Conservation (phyloP, 192 early-diverging fungal species). For the Linnemannia zychae region DNA sequence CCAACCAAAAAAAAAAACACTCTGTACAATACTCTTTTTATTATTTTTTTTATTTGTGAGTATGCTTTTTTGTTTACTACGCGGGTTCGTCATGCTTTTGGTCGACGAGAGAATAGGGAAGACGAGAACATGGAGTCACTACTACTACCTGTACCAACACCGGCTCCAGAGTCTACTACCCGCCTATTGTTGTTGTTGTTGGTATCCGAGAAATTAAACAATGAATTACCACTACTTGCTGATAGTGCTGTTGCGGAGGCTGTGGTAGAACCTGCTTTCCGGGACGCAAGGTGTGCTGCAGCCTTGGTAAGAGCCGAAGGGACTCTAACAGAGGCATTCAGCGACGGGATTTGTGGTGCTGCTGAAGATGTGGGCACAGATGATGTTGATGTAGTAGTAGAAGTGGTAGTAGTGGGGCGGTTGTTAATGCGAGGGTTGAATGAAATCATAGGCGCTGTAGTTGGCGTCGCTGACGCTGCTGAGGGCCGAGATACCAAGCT, state of each 20-base stretch:
- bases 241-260: neutral
- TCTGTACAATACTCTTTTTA: neutral
- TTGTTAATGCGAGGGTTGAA: neutral
- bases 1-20: neutral
- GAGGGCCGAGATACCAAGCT: neutral
- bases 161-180: no score
- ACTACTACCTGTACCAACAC: neutral
- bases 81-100: neutral
- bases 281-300: conserved; percentile 29
- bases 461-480: neutral
- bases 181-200: neutral
- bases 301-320: conserved; percentile 31
- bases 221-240: neutral
- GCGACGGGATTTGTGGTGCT: neutral
- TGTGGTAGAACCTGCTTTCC: conserved; percentile 12
- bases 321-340: conserved; percentile 17
- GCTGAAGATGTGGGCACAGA: neutral
- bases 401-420: neutral
- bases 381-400: neutral
- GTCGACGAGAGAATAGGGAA: neutral
- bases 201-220: neutral
- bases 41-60: neutral
- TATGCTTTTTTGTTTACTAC: neutral
- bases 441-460: neutral
- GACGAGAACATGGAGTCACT: neutral